Base-by-base conservation (phyloP, 1,284 basidiomycete genomes). In the Boletellus deceptivus region DNA sequence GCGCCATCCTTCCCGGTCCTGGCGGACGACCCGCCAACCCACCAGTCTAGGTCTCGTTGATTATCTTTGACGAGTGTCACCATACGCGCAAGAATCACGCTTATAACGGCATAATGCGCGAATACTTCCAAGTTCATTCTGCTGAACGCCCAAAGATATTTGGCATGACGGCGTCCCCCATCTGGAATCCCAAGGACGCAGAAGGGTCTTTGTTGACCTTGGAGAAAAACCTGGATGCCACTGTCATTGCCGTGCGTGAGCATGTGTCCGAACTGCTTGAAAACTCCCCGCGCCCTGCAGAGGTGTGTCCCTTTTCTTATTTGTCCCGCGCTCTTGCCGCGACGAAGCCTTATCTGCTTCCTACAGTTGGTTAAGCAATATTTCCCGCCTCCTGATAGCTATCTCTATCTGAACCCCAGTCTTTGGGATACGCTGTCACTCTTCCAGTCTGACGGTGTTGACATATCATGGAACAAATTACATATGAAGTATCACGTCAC, bases 131-230 rank as follows among this genome's bases (percentile, higher is more conserved):
- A 46, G 71, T 75, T 41, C 69, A 77, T 34, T 53, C 60, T 1
- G 41, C 69, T 3, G 60, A 71, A 11, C 76, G 87, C 17, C 91
- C 91, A 2, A 91, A 86, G 62, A 75, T 93, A n/a, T 89, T 93
- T 57, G 91, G 91, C 5, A 86, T 93, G 83, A 93, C 91, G 0
- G 91, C 91, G 0, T 91, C 88, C 22, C 90, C 91, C 0, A 81
- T 91, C 27, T 91, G 86, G 84, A 87, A 89, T 57, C 74, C 79
- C 11, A 83, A 79, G 54, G 78, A 87, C 50, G 80, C 86, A 0
- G 67, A 71, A 14, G 76, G 76, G 35, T 86, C 84, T 8, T 69
- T 86, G 16, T 63, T 74, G 33, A 72, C 74, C n/a, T 73, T 93
- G 1, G 89, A 93, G 68, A 69, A 70, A 40, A 88, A 84, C 53